These are phyloP conservation scores for Cutaneotrichosporon sp. DNA, from an alignment of 1,284 basidiomycete species.

Conservation along the genomic window DNA sequence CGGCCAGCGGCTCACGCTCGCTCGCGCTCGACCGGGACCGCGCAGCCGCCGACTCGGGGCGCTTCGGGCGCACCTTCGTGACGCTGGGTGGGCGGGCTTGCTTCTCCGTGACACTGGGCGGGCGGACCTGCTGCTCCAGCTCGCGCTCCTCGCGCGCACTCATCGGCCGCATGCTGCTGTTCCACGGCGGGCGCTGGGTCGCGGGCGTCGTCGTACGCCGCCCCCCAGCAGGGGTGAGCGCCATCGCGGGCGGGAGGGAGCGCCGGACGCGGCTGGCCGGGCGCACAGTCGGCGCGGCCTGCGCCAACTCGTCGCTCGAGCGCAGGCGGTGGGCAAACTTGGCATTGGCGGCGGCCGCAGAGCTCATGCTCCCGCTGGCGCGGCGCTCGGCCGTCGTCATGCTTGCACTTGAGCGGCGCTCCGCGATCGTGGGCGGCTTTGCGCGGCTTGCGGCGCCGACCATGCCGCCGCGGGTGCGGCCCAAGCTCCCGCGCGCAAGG, in stretches of 20 bases:
- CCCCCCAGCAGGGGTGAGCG: background rate
- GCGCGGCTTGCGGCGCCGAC: background rate
- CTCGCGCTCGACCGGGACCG: conserved; percentile 2
- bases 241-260: conserved; percentile 34
- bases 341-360: conserved; percentile 34
- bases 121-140: background rate
- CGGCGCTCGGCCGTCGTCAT: background rate
- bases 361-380: conserved; percentile 11
- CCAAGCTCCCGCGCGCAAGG: background rate
- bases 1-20: conserved; percentile 6
- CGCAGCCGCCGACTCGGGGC: background rate
- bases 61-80: background rate
- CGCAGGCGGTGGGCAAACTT: conserved; percentile 49
- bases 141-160: conserved; percentile 10
- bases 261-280: conserved; percentile 25
- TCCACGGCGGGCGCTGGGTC: conserved; percentile 4
- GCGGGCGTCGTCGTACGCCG: conserved; percentile 1
- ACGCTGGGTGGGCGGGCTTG: background rate
- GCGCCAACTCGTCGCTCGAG: conserved; percentile 22
- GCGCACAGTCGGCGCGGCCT: conserved; percentile 15
- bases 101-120: no score
- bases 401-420: conserved; percentile 24
- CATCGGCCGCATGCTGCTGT: conserved; percentile 1
- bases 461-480: background rate
- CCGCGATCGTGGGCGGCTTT: conserved; percentile 10